These are phyloP conservation scores for Pestalotiopsis sp. DNA, from an alignment of 2,329 filamentous ascomycete species.

Conservation along the genomic window DNA sequence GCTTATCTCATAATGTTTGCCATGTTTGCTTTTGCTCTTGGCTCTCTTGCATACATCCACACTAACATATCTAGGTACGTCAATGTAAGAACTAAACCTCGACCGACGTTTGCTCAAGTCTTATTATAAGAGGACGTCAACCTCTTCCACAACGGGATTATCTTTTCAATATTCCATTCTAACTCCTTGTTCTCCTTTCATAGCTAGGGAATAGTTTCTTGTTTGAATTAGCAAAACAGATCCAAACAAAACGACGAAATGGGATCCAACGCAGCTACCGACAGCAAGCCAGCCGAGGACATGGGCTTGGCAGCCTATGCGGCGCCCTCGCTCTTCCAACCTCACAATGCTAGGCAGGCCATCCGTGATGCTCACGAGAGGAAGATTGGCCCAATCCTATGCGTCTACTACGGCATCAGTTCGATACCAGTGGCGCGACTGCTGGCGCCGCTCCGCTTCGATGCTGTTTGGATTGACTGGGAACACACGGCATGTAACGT, in stretches of 20 bases:
- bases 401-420: constrained; percentile 41
- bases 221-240: neutral
- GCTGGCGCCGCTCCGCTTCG: constrained; percentile 42
- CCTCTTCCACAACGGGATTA: neutral
- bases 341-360: constrained; percentile 43
- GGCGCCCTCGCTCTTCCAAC: constrained; percentile 46
- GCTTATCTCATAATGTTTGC: neutral
- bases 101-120: neutral
- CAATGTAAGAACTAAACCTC: neutral
- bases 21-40: neutral
- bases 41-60: neutral
- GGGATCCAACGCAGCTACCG: neutral
- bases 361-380: constrained; percentile 45
- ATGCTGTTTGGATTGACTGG: constrained; percentile 48
- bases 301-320: constrained; percentile 42
- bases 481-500: constrained; percentile 45
- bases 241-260: neutral
- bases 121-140: neutral
- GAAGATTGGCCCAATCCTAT: constrained; percentile 43
- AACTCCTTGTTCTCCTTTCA: no score
- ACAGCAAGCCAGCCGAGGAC: neutral
- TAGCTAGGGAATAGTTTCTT: neutral
- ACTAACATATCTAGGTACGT: neutral
- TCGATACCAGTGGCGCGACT: constrained; percentile 39
- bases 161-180: neutral